A percentile compares a stretch with the other conserved stretches of the same genome.
Evolutionary conservation across 2,329 filamentous ascomycete species (phyloP).

Genomic region (Diaporthe sp.): DNA sequence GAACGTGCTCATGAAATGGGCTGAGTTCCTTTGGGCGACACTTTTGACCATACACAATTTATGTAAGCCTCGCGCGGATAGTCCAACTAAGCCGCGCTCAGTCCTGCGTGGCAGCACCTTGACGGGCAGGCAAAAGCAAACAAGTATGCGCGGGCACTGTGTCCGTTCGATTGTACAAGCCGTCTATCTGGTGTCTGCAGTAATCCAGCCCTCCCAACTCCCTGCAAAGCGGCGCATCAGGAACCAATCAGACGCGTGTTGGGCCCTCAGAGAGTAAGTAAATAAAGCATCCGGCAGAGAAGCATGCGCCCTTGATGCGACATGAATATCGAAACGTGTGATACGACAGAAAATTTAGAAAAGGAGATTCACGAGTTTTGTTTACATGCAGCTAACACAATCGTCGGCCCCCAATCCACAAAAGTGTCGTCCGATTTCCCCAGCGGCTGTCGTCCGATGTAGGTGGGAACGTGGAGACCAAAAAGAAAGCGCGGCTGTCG

Average conservation of each 20-base stretch:
- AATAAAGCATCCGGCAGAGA: neutral
- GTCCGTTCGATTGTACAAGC: neutral
- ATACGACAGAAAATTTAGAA: neutral
- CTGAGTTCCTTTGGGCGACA: neutral
- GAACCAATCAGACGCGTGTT: neutral
- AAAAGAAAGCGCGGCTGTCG: neutral
- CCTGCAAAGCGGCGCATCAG: neutral
- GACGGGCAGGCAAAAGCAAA: neutral
- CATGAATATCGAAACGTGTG: neutral
- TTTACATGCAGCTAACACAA: neutral
- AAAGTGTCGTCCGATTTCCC: neutral
- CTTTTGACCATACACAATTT: neutral
- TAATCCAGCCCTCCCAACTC: neutral
- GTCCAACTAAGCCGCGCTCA: neutral
- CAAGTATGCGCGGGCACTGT: neutral
- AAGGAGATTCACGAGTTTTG: neutral
- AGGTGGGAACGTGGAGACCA: neutral
- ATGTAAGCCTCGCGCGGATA: neutral
- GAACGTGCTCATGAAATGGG: neutral
- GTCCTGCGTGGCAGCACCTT: neutral
- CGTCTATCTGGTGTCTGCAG: neutral
- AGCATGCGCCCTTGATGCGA: neutral
- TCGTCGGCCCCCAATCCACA: neutral
- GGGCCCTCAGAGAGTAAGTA: neutral
- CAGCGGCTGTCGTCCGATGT: neutral